A percentile compares a stretch with the other conserved stretches of the same genome.
These are phyloP conservation scores for Effrenium voratum DNA, from an alignment of 73 alveolate genomes.

Conservation along the genomic window DNA sequence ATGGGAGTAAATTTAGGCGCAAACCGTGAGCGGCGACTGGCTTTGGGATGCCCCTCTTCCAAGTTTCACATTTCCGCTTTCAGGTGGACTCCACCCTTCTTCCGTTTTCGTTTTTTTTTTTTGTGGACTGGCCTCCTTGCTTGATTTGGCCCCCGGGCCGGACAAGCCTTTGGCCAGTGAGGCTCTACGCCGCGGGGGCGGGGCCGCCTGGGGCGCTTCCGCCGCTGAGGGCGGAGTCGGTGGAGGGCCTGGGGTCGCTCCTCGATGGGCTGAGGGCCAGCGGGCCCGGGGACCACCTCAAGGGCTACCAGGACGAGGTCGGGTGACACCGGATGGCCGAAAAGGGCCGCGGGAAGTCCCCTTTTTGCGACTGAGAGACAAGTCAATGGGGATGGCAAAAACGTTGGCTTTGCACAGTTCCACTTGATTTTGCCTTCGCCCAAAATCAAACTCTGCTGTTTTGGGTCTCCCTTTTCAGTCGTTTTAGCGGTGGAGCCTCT, in stretches of 20 bases:
- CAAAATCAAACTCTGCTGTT: too few relatives aligned
- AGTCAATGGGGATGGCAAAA: too few relatives aligned
- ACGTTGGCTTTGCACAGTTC: too few relatives aligned
- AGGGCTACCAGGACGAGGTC: conserved; percentile 30
- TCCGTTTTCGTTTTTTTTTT: not conserved
- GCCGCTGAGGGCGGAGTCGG: not conserved
- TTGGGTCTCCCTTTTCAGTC: too few relatives aligned
- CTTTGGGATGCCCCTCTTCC: too few relatives aligned
- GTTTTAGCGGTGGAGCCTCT: too few relatives aligned
- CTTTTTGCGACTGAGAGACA: too few relatives aligned
- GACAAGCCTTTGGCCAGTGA: not conserved
- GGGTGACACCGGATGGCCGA: conserved; percentile 32
- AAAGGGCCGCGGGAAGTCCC: too few relatives aligned
- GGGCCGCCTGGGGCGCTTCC: not conserved
- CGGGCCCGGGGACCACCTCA: conserved; percentile 28
- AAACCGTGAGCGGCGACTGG: too few relatives aligned
- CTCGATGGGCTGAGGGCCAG: not conserved
- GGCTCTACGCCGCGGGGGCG: not conserved
- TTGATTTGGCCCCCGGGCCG: not conserved
- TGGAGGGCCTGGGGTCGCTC: not conserved
- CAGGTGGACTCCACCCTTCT: not conserved
- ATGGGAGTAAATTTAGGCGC: too few relatives aligned
- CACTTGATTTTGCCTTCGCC: too few relatives aligned
- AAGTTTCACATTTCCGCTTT: not conserved
- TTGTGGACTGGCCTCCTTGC: too few relatives aligned